Base-by-base conservation (phyloP, 164 flowering plant genomes). In the Liriodendron chinense region DNA sequence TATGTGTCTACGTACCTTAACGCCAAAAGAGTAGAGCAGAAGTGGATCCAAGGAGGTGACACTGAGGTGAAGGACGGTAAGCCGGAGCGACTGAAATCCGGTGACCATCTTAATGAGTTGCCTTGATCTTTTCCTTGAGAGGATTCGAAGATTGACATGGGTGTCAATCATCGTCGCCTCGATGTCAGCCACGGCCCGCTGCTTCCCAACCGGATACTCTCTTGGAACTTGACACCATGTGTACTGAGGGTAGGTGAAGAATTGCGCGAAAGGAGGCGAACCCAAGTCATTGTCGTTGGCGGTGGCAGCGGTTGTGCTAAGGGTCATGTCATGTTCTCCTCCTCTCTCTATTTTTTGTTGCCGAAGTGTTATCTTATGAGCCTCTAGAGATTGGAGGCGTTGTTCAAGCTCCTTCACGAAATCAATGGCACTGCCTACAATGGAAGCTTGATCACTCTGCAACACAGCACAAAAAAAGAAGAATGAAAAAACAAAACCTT, bases 391-490 rank as follows among this genome's bases (percentile, higher is more conserved):
- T 50, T 90, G 98, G 24, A 91, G 69, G 22, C 86, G 84, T 66
- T 90, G 95, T 72, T 95, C 98, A 25, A 95, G 89, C 70, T 93
- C 96, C 86, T 93, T 95, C 77, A 95, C 97, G 78, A 85, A 95
- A 72, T 91, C 96, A 70, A 95, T 92, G 0, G 98, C 98, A 22
- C 98, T 97, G 61, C 96, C 98, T 28, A 95, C 96, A 71, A 92
- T 87, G 1, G 98, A 95, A 7, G 98, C 98, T 81, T 95, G 98
- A 78, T 95, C 98, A 73, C 98, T 93, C 98, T 95, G 47, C n/a
- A 43, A 43, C 22, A 16, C 59, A 53, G 18, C 59, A 53, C 13
- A 13, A 53, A 53, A 53, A 53, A 53, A 12, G 0, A 13, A 20
- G 20, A 43, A 23, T 20, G 62, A 25, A 28, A 47, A 23, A 9